Evolutionary conservation across 1,284 basidiomycete species (phyloP), one percentile per base, ranked within the genome.

Genomic region (Pulchroboletus neoregius): DNA sequence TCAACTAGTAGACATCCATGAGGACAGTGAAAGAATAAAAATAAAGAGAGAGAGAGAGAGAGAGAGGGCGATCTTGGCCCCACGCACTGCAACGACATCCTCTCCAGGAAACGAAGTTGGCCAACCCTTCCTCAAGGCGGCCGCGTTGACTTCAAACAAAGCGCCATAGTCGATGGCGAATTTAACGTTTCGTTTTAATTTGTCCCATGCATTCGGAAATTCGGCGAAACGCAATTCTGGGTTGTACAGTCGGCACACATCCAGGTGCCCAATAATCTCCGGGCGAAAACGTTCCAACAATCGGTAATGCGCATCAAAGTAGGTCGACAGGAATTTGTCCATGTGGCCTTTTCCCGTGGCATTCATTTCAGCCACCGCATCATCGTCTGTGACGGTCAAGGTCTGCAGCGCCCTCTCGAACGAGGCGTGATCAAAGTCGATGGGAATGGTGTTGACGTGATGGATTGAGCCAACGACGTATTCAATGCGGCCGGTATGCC

Each of bases 381-480:
- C 49, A 20, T 35, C 31, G n/a, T n/a, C 9, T 26, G 58, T 48
- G 52, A 79, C 26, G n/a, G 47, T 18, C 24, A 26, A 74, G 53
- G 69, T 75, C 11, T 65, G 60, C 23, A 92, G 61, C 2, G 85
- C 80, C 33, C 66, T 70, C 44, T 80, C 69, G 71, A 82, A 95
- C 2, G 85, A 91, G 6, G 69, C 55, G 36, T 69, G 55, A 70
- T 97, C 93, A 60, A 99, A 96, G 70, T 99, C 95, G 68, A 99
- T 97, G 2, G 94, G 92, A 16, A 92, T 80, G 11, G 74, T 76
- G 57, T 85, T 79, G 60, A 92, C 91, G 61, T 98, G 96, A 65
- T 99, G 96, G 6, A 99, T 75, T 38, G 88, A 92, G 5, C 96
- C 95, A 43, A 99, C 91, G 57, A 98, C 66, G 67, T 94, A 98